Conservation (phyloP, 2,329 filamentous ascomycete genomes). For the Pyrenophora tritici-repentis region DNA sequence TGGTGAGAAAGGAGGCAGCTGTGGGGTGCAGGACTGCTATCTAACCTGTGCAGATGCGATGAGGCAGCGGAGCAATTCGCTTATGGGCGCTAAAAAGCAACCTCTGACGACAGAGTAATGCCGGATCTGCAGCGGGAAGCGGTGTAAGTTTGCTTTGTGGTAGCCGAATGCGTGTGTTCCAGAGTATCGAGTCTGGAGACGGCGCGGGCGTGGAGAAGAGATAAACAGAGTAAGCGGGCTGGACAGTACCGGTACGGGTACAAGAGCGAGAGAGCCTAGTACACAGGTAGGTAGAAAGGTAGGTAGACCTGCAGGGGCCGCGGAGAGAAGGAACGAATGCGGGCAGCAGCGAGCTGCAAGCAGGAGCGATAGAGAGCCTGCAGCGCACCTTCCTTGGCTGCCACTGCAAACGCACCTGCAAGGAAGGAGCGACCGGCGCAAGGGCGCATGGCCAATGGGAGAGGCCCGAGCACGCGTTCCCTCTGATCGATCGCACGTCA, state of each 20-base stretch:
- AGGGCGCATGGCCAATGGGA: slow-evolving; percentile 30
- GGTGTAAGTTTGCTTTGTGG: slow-evolving; percentile 7
- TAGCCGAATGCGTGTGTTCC: not conserved
- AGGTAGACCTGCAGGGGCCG: not conserved
- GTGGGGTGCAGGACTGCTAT: slow-evolving; percentile 30
- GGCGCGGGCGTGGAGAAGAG: not conserved
- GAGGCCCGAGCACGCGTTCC: slow-evolving; percentile 21
- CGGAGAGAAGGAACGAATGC: slow-evolving; percentile 2
- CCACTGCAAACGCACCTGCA: slow-evolving; percentile 23
- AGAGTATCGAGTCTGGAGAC: not conserved
- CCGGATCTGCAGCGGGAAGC: slow-evolving; percentile 19
- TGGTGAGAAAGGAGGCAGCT: slow-evolving; percentile 29
- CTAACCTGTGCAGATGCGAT: slow-evolving; percentile 36
- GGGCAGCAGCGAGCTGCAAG: slow-evolving; percentile 1
- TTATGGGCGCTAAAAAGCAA: slow-evolving; percentile 41
- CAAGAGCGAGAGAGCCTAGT: no score
- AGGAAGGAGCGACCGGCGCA: slow-evolving; percentile 35
- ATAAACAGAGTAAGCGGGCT: not conserved
- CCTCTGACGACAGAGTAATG: slow-evolving; percentile 30
- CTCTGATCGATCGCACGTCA: slow-evolving; percentile 25
- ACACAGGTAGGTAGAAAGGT: not conserved
- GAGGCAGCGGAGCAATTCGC: slow-evolving; percentile 42
- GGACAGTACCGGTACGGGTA: no score
- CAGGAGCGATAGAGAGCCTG: slow-evolving; percentile 5
- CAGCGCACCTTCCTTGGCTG: slow-evolving; percentile 18